phyloP scores from a whole-genome alignment of 345 rosid genomes.

The Ceriops zippeliana region DNA sequence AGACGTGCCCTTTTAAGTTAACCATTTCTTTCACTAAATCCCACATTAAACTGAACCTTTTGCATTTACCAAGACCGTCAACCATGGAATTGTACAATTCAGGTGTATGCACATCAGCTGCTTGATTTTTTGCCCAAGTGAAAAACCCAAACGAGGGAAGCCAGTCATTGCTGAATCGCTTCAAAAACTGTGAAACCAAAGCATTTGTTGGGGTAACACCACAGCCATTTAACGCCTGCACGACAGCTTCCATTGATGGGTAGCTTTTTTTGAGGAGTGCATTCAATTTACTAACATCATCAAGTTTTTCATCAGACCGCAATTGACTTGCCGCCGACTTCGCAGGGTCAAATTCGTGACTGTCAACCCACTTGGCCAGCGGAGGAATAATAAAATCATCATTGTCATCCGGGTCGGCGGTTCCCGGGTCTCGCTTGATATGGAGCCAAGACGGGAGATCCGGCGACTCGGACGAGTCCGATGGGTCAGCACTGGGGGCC shows the following conservation, averaged over 20 bases:
- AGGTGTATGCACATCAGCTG: constrained; percentile 52
- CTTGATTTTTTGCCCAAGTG: constrained; percentile 75
- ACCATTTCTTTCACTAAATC: constrained; percentile 55
- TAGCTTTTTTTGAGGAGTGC: constrained; percentile 41
- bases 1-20: constrained; percentile 36
- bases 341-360: constrained; percentile 17
- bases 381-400: constrained; percentile 82
- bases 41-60: constrained; percentile 60
- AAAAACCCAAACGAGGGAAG: constrained; percentile 57
- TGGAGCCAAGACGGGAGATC: constrained; percentile 67
- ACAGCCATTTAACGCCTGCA: constrained; percentile 36
- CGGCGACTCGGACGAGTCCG: constrained; percentile 45
- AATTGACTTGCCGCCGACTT: constrained; percentile 10
- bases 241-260: constrained; percentile 34
- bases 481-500: constrained; percentile 16
- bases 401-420: constrained; percentile 19
- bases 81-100: constrained; percentile 54
- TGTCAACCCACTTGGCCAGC: constrained; percentile 55
- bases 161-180: constrained; percentile 62
- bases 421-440: constrained; percentile 23
- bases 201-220: constrained; percentile 33
- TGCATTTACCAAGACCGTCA: constrained; percentile 59
- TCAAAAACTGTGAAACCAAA: constrained; percentile 52
- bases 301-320: constrained; percentile 18
- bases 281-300: constrained; percentile 47